Conservation (phyloP, 2,329 filamentous ascomycete species). For the Chrysosporium queenslandicum region DNA sequence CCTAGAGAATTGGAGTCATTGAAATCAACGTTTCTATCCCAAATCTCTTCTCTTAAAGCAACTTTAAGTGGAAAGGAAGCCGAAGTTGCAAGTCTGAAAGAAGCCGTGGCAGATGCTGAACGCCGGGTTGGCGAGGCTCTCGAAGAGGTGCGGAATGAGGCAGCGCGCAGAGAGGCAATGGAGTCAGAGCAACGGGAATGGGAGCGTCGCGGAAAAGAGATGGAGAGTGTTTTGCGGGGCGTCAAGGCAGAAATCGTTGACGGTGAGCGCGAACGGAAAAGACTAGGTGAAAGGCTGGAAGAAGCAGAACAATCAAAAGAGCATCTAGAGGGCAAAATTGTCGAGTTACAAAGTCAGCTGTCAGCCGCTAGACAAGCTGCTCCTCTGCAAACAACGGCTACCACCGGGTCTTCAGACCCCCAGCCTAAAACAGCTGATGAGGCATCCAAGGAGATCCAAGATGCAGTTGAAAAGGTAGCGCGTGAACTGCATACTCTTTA, state of each 20-base stretch:
- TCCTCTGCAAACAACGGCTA: slow-evolving; percentile 25
- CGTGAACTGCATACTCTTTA: slow-evolving; percentile 85
- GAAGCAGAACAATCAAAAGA: slow-evolving; percentile 57
- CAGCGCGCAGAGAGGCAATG: slow-evolving; percentile 58
- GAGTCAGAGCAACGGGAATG: slow-evolving; percentile 68
- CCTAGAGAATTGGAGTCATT: slow-evolving; percentile 85
- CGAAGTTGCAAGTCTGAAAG: slow-evolving; percentile 76
- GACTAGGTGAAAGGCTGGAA: slow-evolving; percentile 63
- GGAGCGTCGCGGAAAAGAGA: slow-evolving; percentile 75
- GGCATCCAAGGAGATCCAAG: slow-evolving; percentile 60
- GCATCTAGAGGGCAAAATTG: slow-evolving; percentile 36
- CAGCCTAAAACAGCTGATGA: slow-evolving; percentile 36
- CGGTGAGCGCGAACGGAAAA: slow-evolving; percentile 69
- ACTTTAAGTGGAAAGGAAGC: slow-evolving; percentile 88
- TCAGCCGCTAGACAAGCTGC: slow-evolving; percentile 32
- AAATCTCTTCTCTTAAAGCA: slow-evolving; percentile 89
- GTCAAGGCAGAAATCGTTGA: slow-evolving; percentile 73
- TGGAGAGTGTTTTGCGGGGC: slow-evolving; percentile 68
- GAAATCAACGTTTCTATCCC: slow-evolving; percentile 80
- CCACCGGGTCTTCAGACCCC: slow-evolving; percentile 20
- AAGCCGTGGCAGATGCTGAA: slow-evolving; percentile 81
- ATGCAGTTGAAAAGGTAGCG: slow-evolving; percentile 82
- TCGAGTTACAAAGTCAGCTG: slow-evolving; percentile 40
- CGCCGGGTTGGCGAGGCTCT: slow-evolving; percentile 78
- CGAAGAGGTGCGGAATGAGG: slow-evolving; percentile 72